phyloP scores from a whole-genome alignment of 1,284 basidiomycete species.

The Golubevia pallescens region DNA sequence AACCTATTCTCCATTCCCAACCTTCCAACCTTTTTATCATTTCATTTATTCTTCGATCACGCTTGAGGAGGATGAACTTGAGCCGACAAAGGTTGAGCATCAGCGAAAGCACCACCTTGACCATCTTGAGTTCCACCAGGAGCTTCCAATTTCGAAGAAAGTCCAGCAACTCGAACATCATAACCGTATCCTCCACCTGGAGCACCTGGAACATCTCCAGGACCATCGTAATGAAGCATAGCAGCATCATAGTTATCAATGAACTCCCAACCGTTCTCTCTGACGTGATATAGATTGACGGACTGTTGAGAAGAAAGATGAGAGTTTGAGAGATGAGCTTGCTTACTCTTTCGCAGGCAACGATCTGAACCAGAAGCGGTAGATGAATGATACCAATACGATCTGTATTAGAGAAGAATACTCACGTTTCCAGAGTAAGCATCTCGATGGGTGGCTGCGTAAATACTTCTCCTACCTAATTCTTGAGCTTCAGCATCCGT shows the following conservation, averaged over 20 bases:
- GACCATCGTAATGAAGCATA: slow-evolving; percentile 59
- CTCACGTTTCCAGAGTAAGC: slow-evolving; percentile 62
- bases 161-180: slow-evolving; percentile 48
- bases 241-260: slow-evolving; percentile 60
- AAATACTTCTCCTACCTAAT: slow-evolving; percentile 58
- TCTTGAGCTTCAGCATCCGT: slow-evolving; percentile 57
- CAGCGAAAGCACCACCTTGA: slow-evolving; percentile 31
- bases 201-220: slow-evolving; percentile 46
- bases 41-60: too few relatives aligned
- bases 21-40: too few relatives aligned
- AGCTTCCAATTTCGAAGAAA: slow-evolving; percentile 42
- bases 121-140: slow-evolving; percentile 32
- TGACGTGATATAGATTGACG: slow-evolving; percentile 62
- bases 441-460: slow-evolving; percentile 59
- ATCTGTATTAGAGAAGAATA: too few relatives aligned
- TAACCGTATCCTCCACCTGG: slow-evolving; percentile 59
- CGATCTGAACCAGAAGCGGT: neutral
- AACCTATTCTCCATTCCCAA: too few relatives aligned
- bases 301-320: slow-evolving; percentile 21
- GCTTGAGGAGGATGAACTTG: too few relatives aligned
- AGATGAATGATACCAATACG: neutral
- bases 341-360: neutral
- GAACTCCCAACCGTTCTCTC: slow-evolving; percentile 59
- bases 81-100: slow-evolving; percentile 28
- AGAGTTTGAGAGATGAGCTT: too few relatives aligned